phyloP scores from a whole-genome alignment of 2,329 filamentous ascomycete genomes.

The Alternaria arbusti region DNA sequence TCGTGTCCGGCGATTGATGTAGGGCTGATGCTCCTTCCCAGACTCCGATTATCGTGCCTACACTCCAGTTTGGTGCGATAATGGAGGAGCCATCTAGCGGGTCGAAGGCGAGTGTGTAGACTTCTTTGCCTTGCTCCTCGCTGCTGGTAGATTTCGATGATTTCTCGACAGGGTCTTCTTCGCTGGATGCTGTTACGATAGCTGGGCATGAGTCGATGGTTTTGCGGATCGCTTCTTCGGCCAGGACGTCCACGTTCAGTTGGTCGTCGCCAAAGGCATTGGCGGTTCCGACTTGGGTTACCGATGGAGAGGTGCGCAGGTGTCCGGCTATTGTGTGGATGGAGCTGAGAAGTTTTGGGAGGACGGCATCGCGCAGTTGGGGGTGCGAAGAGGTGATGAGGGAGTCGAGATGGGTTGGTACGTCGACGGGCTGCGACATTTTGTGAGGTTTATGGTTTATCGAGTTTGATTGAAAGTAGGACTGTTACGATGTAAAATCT shows the following conservation, averaged over 20 bases:
- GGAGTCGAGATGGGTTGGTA: constrained; percentile 3
- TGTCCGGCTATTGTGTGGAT: constrained; percentile 22
- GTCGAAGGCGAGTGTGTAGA: constrained; percentile 67
- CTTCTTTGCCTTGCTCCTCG: constrained; percentile 26
- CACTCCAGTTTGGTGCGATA: constrained; percentile 47
- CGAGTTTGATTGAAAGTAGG: background rate
- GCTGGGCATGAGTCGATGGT: constrained; percentile 61
- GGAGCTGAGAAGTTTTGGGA: constrained; percentile 23
- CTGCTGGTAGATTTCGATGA: background rate
- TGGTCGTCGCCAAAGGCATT: constrained; percentile 65
- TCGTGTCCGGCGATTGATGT: constrained; percentile 16
- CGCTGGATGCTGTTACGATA: constrained; percentile 65
- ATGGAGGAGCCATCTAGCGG: constrained; percentile 70
- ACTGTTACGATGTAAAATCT: background rate
- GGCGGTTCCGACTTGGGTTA: constrained; percentile 43
- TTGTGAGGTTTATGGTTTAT: background rate
- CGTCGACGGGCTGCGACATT: constrained; percentile 6
- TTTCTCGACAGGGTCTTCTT: constrained; percentile 64
- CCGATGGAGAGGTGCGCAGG: constrained; percentile 19
- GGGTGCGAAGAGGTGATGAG: constrained; percentile 5
- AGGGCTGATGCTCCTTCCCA: constrained; percentile 51
- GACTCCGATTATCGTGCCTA: constrained; percentile 65
- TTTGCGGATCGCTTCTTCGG: constrained; percentile 62
- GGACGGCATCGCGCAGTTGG: constrained; percentile 15
- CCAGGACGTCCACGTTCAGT: constrained; percentile 64